Conservation (phyloP, 768 basidiomycete genomes). For the Leccinum olivaceopallidum region DNA sequence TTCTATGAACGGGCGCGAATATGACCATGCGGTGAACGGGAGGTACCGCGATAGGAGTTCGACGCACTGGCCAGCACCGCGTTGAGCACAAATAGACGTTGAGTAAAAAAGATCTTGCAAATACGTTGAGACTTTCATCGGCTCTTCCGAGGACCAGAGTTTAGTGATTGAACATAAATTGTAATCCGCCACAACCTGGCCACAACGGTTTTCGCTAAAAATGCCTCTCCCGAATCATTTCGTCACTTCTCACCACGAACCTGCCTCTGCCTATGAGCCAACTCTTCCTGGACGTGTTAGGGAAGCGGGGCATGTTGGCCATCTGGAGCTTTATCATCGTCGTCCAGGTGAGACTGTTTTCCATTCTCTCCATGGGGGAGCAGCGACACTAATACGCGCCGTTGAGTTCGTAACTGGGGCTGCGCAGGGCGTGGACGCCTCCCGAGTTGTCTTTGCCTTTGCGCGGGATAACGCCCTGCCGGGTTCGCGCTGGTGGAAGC, state of each 20-base stretch:
- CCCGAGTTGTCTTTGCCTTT: conserved; percentile 74
- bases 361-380: no score
- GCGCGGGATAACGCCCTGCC: conserved; percentile 74
- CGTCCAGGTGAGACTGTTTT: conserved; percentile 44
- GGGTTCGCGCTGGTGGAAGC: conserved; percentile 70
- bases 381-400: background rate
- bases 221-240: no score
- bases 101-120: no score
- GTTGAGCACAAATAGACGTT: no score
- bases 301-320: conserved; percentile 68
- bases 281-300: conserved; percentile 62
- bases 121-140: no score
- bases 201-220: no score
- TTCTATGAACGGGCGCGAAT: conserved; percentile 13
- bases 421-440: conserved; percentile 74
- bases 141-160: no score
- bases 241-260: conserved; percentile 40
- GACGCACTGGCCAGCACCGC: no score
- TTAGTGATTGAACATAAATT: no score
- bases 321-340: conserved; percentile 74
- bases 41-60: no score
- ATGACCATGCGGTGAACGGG: no score
- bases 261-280: conserved; percentile 74
- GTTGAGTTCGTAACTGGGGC: conserved; percentile 68
- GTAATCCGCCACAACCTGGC: no score